Conservation (phyloP, 345 rosid genomes). For the Linum lewisii region DNA sequence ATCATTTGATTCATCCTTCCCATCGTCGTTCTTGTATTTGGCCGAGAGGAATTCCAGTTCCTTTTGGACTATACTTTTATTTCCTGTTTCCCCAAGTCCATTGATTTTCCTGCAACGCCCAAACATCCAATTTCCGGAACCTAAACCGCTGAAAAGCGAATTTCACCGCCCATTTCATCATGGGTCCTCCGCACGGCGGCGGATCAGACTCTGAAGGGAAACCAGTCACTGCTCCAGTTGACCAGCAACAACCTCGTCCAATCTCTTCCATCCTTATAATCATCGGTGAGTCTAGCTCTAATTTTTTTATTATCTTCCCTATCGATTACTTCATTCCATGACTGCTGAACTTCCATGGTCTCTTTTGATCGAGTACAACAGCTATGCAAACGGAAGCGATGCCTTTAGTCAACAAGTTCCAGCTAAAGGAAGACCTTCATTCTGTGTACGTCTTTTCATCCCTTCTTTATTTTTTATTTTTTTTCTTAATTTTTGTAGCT, state of each 20-base stretch:
- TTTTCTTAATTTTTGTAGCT: background rate
- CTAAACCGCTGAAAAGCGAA: background rate
- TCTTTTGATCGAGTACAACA: slow-evolving; percentile 14
- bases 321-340: background rate
- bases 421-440: slow-evolving; percentile 39
- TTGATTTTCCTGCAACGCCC: background rate
- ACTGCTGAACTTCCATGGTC: background rate
- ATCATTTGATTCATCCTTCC: too few species aligned
- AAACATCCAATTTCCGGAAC: background rate
- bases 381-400: slow-evolving; percentile 93
- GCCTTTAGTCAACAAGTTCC: slow-evolving; percentile 60
- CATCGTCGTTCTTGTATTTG: too few species aligned
- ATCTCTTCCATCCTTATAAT: background rate
- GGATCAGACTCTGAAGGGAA: background rate
- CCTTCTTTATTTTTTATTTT: background rate
- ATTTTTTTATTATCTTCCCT: background rate
- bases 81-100: background rate
- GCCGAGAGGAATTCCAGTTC: too few species aligned
- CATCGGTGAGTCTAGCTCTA: background rate
- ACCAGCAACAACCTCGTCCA: background rate
- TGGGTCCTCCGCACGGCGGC: slow-evolving; percentile 2
- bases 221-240: background rate
- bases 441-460: slow-evolving; percentile 34
- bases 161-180: background rate
- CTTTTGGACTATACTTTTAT: too few species aligned